Evolutionary conservation across 1,139 yeast genomes (phyloP), one percentile per base, ranked within the genome.

Genomic region (Debaryomyces coudertii): DNA sequence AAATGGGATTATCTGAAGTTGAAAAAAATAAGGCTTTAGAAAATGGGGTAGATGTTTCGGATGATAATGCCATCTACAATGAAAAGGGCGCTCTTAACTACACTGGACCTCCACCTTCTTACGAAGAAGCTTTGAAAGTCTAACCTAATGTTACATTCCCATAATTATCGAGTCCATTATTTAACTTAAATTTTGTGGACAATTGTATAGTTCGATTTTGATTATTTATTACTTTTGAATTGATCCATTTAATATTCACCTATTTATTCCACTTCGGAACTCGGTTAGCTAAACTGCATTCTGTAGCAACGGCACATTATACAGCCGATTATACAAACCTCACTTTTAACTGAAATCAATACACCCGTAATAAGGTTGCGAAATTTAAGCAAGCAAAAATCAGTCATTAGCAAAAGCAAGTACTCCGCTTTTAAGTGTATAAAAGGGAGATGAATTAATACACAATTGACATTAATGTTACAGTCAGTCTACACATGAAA

Each of bases 91-190:
- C 68, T 28, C 60, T 79, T 23, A 67, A 63, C 1, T 85, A 74
- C 60, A 71, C 77, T 36, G 89, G 85, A 38, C 78, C 81, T 45
- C 92, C 93, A 33, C 93, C 93, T 37, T 57, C 70, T 11, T 74
- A 75, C 54, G 79, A 75, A 57, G 77, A 69, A 49, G 66, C 76
- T 15, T 62, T 74, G 50, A 72, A 65, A 54, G 64, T 71, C 40
- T 73, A 62, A 53, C 12, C 20, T 23, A 12, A 14, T 25, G 6
- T 15, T 22, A 3, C 12, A 24, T 9, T 36, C 33, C 25, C 3
- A 15, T 12, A n/a, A n/a, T 24, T 5, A 18, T 11, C 12, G 5
- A 11, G 20, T 15, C 25, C 20, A 15, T 7, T 25, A 8, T 8
- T 9, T 27, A 14, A 14, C 7, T 36, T 14, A n/a, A 11, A 12